Base-by-base conservation (phyloP, 495 filamentous ascomycete genomes). In the Daldinia childiae region DNA sequence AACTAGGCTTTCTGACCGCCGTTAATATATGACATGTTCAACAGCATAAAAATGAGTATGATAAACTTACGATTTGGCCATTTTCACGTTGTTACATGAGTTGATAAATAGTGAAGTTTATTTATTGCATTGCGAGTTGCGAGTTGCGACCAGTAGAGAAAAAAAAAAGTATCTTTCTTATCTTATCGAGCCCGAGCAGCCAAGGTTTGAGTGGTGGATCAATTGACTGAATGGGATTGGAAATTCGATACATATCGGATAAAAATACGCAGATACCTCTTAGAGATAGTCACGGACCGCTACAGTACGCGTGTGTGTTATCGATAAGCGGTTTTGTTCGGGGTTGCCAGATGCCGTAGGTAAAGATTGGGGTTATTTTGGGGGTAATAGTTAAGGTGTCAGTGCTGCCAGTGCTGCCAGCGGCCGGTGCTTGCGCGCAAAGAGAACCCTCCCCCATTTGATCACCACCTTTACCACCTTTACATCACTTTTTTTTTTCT, bases 51-150 rank as follows among this genome's bases (percentile, higher is more conserved):
- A 29, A 41, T 45, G 12, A 12, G 15, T 24, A 4, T 59, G n/a
- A 38, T 56, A 6, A 14, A 57, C 76, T 76, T 62, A 79, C 78
- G 64, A 67, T 66, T 74, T 78, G 3, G 71, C 64, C 78, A 79
- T 79, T 7, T 56, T 72, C 6, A 6, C 17, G 27, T 43, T 41
- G 14, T 17, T 11, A 60, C 3, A 48, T 54, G 24, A 11, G 27
- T 29, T n/a, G 34, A 51, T 36, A 6, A 15, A 41, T 24, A 48
- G 43, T 48, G 43, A 48, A 48, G 17, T 11, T 48, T 24, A 24
- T 11, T 48, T 24, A 24, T 24, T 21, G 9, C 43, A 48, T 24
- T 19, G 19, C 43, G 43, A n/a, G 19, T 2, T 48, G 3, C 8
- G 9, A 24, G 43, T 48, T 48, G 19, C 19, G 43, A 48, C 43